Evolutionary conservation across 768 basidiomycete genomes (phyloP), one percentile per base, ranked within the genome.

Genomic region (Phylloporus rhodoxanthus): DNA sequence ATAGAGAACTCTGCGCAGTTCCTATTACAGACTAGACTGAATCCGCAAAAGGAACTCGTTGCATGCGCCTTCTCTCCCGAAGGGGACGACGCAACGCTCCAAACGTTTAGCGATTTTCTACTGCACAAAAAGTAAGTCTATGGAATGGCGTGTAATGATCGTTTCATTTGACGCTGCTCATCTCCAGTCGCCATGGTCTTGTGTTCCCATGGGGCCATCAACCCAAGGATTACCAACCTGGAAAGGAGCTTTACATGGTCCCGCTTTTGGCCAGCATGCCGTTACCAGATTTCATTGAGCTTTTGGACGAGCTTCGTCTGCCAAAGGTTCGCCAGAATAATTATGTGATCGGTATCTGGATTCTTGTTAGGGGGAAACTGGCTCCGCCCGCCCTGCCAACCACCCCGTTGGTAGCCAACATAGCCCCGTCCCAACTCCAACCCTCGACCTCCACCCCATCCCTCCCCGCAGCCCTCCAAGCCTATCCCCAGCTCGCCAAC

Each of bases 171-270:
- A 62, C 33, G 3, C 28, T 11, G 23, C 11, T 53, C 38, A 53
- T 51, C 30, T 57, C 54, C 65, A 92, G 90, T 45, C 90, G 90
- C 19, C 88, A 92, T 63, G 90, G 87, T 9, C 75, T 92, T 19
- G 79, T 91, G 17, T 91, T 91, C 55, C 90, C 90, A 8, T 92
- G 90, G 90, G 86, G 89, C 1, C 73, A 72, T 41, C 77, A 80
- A 34, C 83, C 87, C 8, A 83, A 85, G 55, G 84, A 90, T 10
- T 69, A 79, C 59, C 75, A 80, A 48, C 85, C 87, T 34, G 91
- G 91, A 29, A 85, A 87, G 48, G 92, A 95, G 63, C 69, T 94
- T 30, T 95, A 95, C 59, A 78, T 94, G 56, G 77, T 94, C 15
- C 92, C 92, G 2, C 68, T 95, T 14, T 71, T 75, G 19, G 74